Conservation (phyloP, 139 green algal genomes). For the Zygnema cylindricum region DNA sequence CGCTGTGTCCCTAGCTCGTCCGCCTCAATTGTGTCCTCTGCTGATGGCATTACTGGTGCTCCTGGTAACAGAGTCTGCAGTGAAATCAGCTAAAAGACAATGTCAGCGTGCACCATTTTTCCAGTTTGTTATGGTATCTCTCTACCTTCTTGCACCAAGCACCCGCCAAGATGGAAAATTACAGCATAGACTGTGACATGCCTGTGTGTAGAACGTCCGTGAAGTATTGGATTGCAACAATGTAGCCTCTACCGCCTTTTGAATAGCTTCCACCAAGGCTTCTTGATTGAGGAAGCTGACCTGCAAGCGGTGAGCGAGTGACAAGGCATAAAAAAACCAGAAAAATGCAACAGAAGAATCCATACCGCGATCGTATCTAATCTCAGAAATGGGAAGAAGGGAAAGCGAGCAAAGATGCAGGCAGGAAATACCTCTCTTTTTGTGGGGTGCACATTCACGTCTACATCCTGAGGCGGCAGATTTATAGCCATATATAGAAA, state of each 20-base stretch:
- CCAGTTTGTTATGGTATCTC: too few relatives aligned
- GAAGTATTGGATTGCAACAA: conserved; percentile 75
- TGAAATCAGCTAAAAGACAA: neutral
- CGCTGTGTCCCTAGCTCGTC: neutral
- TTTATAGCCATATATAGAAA: conserved; percentile 83
- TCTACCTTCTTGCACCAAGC: too few relatives aligned
- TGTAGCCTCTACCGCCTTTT: conserved; percentile 71
- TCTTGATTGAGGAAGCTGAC: conserved; percentile 75
- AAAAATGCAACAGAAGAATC: neutral
- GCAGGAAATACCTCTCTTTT: conserved; percentile 83
- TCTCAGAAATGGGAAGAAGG: neutral
- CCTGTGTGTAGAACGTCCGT: conserved; percentile 75
- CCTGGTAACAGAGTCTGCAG: conserved; percentile 67
- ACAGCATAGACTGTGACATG: conserved; percentile 23
- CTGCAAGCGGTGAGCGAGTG: conserved; percentile 47
- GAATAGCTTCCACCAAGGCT: conserved; percentile 72
- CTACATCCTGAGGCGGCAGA: conserved; percentile 85
- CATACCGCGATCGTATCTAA: neutral
- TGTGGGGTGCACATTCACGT: conserved; percentile 89
- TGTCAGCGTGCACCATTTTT: too few relatives aligned
- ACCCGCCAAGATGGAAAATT: neutral
- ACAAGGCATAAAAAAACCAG: neutral
- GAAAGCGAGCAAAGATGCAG: neutral
- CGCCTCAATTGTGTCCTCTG: neutral
- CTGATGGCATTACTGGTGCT: conserved; percentile 19